Percentiles rank a stretch among this genome's conserved stretches.
Conservation (phyloP, 1,284 basidiomycete species). For the Cryptococcus sp. region DNA sequence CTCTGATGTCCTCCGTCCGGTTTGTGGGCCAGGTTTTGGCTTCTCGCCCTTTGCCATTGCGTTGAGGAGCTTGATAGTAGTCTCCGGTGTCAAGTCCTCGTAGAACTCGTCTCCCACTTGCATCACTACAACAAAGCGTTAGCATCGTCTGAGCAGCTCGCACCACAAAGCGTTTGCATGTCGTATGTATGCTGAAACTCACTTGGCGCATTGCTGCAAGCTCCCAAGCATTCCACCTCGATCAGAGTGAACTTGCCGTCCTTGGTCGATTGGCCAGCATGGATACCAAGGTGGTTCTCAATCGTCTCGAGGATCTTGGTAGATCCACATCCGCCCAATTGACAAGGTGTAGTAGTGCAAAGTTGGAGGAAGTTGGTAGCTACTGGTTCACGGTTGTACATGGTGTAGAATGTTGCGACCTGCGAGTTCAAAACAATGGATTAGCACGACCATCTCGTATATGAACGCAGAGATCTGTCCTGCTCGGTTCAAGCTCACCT, state of each 20-base stretch:
- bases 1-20: constrained; percentile 79
- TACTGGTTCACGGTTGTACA: constrained; percentile 98
- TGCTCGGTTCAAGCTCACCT: constrained; percentile 53
- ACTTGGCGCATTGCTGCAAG: constrained; percentile 97
- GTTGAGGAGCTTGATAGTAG: constrained; percentile 84
- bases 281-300: constrained; percentile 77
- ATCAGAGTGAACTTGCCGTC: constrained; percentile 97
- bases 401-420: constrained; percentile 98
- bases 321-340: constrained; percentile 82
- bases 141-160: too few species aligned
- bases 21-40: constrained; percentile 90
- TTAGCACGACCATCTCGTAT: not conserved
- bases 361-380: constrained; percentile 95
- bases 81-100: constrained; percentile 93
- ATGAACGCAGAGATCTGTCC: too few species aligned
- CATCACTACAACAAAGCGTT: constrained; percentile 62
- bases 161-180: not conserved
- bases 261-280: constrained; percentile 85
- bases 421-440: constrained; percentile 5
- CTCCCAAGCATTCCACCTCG: constrained; percentile 97
- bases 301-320: constrained; percentile 86
- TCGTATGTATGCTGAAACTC: constrained; percentile 20
- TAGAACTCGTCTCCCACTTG: constrained; percentile 96
- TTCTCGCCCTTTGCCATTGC: constrained; percentile 81
- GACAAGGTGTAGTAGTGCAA: constrained; percentile 98